A percentile compares a stretch with the other conserved stretches of the same genome.
These are phyloP conservation scores for Geotrichum citri-aurantii DNA, from an alignment of 1,139 yeast species.

Conservation along the genomic window DNA sequence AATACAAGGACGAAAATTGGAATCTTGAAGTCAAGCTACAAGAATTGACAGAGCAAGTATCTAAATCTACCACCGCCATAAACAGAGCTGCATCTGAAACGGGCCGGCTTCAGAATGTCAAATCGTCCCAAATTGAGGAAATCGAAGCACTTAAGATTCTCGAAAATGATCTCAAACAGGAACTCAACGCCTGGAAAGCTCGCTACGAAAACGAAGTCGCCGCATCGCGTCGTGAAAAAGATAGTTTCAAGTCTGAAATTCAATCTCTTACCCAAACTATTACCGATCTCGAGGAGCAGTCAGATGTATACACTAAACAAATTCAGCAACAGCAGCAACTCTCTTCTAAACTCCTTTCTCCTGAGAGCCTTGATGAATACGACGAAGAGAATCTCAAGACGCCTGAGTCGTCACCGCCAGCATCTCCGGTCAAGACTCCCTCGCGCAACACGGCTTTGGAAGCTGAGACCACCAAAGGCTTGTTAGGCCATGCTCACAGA, in stretches of 20 bases:
- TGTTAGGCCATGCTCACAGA: slow-evolving; percentile 60
- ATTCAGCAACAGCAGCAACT: background rate
- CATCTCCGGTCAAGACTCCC: slow-evolving; percentile 44
- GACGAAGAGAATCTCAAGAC: slow-evolving; percentile 30
- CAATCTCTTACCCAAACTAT: slow-evolving; percentile 21
- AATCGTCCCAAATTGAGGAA: slow-evolving; percentile 29
- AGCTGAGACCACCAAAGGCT: slow-evolving; percentile 60
- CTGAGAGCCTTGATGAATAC: background rate
- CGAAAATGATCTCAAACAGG: slow-evolving; percentile 28
- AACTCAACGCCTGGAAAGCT: slow-evolving; percentile 26
- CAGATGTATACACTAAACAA: slow-evolving; percentile 32
- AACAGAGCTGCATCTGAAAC: slow-evolving; percentile 28
- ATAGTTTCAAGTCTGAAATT: slow-evolving; percentile 28
- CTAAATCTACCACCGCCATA: slow-evolving; percentile 28
- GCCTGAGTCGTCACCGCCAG: slow-evolving; percentile 36
- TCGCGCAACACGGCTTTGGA: slow-evolving; percentile 53
- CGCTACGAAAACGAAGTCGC: slow-evolving; percentile 24
- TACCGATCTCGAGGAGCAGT: slow-evolving; percentile 19
- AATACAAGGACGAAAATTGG: slow-evolving; percentile 70
- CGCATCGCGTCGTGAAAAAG: slow-evolving; percentile 22
- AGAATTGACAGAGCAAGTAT: slow-evolving; percentile 43
- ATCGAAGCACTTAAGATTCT: slow-evolving; percentile 31
- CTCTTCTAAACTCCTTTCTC: background rate
- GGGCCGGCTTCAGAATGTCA: slow-evolving; percentile 25
- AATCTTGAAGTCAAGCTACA: slow-evolving; percentile 60